These are phyloP conservation scores for Sinapis alba DNA, from an alignment of 441 rosid species.

Conservation along the genomic window DNA sequence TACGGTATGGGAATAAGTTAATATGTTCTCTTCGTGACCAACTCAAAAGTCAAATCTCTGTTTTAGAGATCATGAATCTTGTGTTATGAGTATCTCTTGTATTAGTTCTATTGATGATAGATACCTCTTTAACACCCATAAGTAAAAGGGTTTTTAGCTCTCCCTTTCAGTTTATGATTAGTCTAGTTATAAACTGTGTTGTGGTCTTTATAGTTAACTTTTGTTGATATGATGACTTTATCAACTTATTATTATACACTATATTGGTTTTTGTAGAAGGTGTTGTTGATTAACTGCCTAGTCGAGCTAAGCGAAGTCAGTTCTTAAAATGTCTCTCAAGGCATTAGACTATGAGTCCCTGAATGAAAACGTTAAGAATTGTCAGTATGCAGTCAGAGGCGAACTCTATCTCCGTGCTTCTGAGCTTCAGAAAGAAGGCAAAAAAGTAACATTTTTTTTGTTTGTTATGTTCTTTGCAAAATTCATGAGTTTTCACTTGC, in stretches of 20 bases:
- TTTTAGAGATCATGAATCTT: not conserved
- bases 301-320: not conserved
- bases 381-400: slow-evolving; percentile 94
- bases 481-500: not conserved
- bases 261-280: slow-evolving; percentile 16
- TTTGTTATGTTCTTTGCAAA: not conserved
- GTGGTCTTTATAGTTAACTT: not conserved
- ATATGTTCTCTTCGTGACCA: not conserved
- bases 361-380: slow-evolving; percentile 93
- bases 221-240: not conserved
- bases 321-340: slow-evolving; percentile 60
- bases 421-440: slow-evolving; percentile 98
- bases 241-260: not conserved
- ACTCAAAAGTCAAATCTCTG: slow-evolving; percentile 11
- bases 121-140: not conserved
- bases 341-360: slow-evolving; percentile 74
- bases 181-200: not conserved
- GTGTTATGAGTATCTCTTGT: not conserved
- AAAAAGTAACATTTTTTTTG: slow-evolving; percentile 57
- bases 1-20: not conserved
- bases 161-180: not conserved
- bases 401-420: slow-evolving; percentile 98
- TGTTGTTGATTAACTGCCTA: not conserved
- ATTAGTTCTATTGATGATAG: not conserved
- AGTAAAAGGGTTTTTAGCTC: not conserved